Conservation (phyloP, 2,329 filamentous ascomycete species). For the Fusarium bulbicola region DNA sequence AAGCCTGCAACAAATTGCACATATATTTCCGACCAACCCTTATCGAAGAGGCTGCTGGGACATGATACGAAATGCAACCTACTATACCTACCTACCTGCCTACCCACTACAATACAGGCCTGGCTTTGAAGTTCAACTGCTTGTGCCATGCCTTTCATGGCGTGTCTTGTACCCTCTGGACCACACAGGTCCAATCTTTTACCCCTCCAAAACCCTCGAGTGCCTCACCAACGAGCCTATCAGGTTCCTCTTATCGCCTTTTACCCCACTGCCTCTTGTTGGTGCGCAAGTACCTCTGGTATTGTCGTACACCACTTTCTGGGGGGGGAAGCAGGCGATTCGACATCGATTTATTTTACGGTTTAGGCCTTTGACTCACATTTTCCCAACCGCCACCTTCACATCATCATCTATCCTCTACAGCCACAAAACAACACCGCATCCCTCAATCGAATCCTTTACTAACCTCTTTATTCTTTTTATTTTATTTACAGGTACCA, state of each 20-base stretch:
- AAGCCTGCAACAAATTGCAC: not conserved
- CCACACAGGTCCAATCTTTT: conserved; percentile 32
- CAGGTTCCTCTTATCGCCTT: conserved; percentile 13
- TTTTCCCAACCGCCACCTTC: conserved; percentile 41
- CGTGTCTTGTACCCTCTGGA: conserved; percentile 11
- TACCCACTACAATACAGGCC: not conserved
- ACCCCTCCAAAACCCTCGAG: conserved; percentile 38
- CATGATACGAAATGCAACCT: not conserved
- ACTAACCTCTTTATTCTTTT: conserved; percentile 30
- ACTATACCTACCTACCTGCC: not conserved
- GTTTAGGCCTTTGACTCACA: conserved; percentile 40
- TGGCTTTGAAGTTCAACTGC: conserved; percentile 21
- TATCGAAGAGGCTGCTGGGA: not conserved
- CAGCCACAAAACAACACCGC: conserved; percentile 8
- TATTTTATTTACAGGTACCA: conserved; percentile 35
- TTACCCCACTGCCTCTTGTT: conserved; percentile 20
- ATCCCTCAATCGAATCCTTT: conserved; percentile 6
- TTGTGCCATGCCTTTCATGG: conserved; percentile 16
- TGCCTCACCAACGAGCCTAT: conserved; percentile 31
- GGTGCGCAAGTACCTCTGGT: conserved; percentile 35
- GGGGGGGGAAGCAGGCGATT: conserved; percentile 24
- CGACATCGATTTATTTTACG: conserved; percentile 33
- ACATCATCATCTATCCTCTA: conserved; percentile 12
- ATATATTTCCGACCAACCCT: not conserved
- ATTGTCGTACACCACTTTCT: conserved; percentile 36